Evolutionary conservation across 371 early-diverging fungal genomes (phyloP).

Genomic region (Homolaphlyctis polyrhiza): DNA sequence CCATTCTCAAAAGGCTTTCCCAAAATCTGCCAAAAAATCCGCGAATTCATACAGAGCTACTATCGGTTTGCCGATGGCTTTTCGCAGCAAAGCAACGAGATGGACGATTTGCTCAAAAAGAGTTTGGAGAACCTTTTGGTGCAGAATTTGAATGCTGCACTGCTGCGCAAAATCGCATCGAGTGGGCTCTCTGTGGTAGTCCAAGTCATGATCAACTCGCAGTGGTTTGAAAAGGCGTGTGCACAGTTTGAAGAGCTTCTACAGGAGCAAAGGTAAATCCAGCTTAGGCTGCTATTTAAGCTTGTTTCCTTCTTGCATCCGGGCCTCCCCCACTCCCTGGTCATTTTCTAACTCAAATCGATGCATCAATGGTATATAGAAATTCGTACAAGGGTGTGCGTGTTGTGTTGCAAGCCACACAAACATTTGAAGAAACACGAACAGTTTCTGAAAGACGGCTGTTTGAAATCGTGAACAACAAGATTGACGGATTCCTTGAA

Average conservation of each 20-base stretch:
- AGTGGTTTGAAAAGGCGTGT: conserved; percentile 71
- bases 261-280: conserved; percentile 54
- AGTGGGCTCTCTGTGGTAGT: conserved; percentile 70
- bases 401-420: conserved; percentile 55
- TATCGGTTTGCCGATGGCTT: conserved; percentile 85
- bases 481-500: conserved; percentile 76
- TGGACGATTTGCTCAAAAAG: conserved; percentile 85
- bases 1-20: conserved; percentile 83
- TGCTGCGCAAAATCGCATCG: conserved; percentile 59
- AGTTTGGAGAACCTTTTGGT: conserved; percentile 73
- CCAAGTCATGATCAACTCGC: conserved; percentile 78
- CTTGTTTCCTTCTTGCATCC: too few species aligned
- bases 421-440: conserved; percentile 67
- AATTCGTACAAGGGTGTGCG: conserved; percentile 17
- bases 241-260: conserved; percentile 73
- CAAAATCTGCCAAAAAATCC: conserved; percentile 64
- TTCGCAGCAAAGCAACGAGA: conserved; percentile 74
- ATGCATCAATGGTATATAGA: too few species aligned
- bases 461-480: conserved; percentile 72
- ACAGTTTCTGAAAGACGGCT: conserved; percentile 72
- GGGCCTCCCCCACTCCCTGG: too few species aligned
- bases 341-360: too few species aligned
- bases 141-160: conserved; percentile 65
- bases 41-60: conserved; percentile 69
- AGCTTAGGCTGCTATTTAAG: not conserved